phyloP scores from a whole-genome alignment of 1,284 basidiomycete genomes.

The Singerocomus rubriflavus region DNA sequence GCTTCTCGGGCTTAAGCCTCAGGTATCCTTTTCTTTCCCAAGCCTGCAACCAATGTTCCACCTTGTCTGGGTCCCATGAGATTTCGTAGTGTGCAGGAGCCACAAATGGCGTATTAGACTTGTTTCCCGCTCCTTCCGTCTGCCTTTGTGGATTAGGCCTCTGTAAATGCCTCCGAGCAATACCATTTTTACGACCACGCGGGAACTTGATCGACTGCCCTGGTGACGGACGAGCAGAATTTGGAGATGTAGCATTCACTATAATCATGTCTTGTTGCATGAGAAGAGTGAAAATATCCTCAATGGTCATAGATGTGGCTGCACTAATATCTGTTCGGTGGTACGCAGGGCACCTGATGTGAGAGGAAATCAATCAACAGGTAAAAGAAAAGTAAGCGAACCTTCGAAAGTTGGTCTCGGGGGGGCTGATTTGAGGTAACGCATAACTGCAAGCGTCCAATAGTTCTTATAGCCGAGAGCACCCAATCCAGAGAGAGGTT shows the following conservation, averaged over 20 bases:
- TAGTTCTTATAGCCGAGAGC: constrained; percentile 93
- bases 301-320: constrained; percentile 87
- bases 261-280: constrained; percentile 76
- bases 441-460: constrained; percentile 91
- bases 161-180: constrained; percentile 59
- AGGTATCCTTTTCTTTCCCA: constrained; percentile 85
- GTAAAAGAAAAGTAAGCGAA: constrained; percentile 35
- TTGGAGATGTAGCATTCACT: constrained; percentile 48
- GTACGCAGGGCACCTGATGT: constrained; percentile 17
- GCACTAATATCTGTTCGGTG: constrained; percentile 71
- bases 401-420: constrained; percentile 71
- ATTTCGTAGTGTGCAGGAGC: constrained; percentile 79
- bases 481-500: constrained; percentile 88
- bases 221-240: constrained; percentile 59
- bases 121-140: constrained; percentile 44
- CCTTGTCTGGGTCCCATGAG: constrained; percentile 67
- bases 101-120: constrained; percentile 49
- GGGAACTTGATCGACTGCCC: constrained; percentile 71
- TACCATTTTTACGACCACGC: constrained; percentile 66
- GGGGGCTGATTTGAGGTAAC: constrained; percentile 68
- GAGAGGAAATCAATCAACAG: constrained; percentile 15
- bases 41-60: constrained; percentile 62
- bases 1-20: constrained; percentile 76
- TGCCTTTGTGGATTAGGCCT: constrained; percentile 52
- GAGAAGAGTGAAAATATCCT: constrained; percentile 85